Percentiles rank a stretch among this genome's conserved stretches.
Evolutionary conservation across 106 monocot genomes (phyloP).

Genomic region (Xerophyta viscosa): DNA sequence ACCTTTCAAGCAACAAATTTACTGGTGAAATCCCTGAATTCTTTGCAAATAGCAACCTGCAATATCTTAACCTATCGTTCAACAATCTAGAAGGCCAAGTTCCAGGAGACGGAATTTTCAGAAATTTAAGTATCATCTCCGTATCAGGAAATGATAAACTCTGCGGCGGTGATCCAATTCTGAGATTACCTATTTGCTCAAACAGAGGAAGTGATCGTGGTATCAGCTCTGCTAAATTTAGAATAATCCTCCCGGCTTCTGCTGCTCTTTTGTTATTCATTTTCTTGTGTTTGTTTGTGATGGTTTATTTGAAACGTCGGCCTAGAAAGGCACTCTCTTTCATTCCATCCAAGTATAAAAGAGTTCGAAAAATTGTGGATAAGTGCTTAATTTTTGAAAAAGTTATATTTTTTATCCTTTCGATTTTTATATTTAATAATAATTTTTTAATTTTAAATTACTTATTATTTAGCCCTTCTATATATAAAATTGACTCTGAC

Average conservation of each 20-base stretch:
- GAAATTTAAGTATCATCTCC: constrained; percentile 7
- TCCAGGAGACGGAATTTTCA: constrained; percentile 6
- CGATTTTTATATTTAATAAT: too few relatives aligned
- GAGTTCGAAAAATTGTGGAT: too few relatives aligned
- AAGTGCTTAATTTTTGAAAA: too few relatives aligned
- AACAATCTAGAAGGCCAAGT: constrained; percentile 19
- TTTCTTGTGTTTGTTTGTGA: not conserved
- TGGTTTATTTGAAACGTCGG: not conserved
- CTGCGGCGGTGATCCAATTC: constrained; percentile 10
- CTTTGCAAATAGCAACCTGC: not conserved
- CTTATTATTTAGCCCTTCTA: too few relatives aligned
- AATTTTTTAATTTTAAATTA: too few relatives aligned
- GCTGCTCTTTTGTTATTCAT: not conserved
- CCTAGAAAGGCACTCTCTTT: too few relatives aligned
- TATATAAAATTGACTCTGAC: too few relatives aligned
- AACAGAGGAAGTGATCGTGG: not conserved
- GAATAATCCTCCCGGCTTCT: not conserved
- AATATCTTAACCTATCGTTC: constrained; percentile 17
- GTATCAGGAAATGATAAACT: constrained; percentile 16
- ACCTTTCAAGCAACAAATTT: constrained; percentile 8
- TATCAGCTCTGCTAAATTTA: not conserved
- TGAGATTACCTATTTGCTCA: constrained; percentile 7
- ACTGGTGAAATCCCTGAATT: constrained; percentile 4
- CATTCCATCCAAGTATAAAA: too few relatives aligned
- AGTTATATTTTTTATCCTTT: too few relatives aligned